Evolutionary conservation across 1,284 basidiomycete species (phyloP).

Genomic region (Xanthoconium separans): DNA sequence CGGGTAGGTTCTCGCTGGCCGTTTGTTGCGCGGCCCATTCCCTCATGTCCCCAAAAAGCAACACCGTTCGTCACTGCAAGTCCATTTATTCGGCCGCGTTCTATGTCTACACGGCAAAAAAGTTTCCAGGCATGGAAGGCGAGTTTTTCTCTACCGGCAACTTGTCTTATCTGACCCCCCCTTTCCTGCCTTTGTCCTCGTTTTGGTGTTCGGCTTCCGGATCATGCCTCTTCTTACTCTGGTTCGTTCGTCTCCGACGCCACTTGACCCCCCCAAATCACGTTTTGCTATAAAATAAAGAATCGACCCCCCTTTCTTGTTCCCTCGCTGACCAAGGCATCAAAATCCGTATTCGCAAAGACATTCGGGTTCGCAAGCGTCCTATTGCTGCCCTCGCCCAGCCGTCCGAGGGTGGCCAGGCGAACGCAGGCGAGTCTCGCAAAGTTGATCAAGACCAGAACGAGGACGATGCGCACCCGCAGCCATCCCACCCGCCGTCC

Average conservation of each 20-base stretch:
- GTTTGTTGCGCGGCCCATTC: background rate
- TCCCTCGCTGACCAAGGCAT: slow-evolving; percentile 90
- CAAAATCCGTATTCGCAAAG: slow-evolving; percentile 90
- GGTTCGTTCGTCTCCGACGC: slow-evolving; percentile 6
- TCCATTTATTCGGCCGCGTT: slow-evolving; percentile 85
- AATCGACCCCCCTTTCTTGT: slow-evolving; percentile 85
- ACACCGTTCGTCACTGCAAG: slow-evolving; percentile 85
- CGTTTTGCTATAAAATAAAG: slow-evolving; percentile 49
- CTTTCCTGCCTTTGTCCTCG: slow-evolving; percentile 10
- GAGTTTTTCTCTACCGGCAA: slow-evolving; percentile 22
- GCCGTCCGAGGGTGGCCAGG: slow-evolving; percentile 36
- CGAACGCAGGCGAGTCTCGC: slow-evolving; percentile 14
- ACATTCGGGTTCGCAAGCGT: slow-evolving; percentile 77
- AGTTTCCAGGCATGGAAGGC: slow-evolving; percentile 94
- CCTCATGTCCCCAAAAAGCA: slow-evolving; percentile 41
- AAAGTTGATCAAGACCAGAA: slow-evolving; percentile 27
- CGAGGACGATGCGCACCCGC: slow-evolving; percentile 24
- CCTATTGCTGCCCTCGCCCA: slow-evolving; percentile 45
- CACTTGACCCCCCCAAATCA: background rate
- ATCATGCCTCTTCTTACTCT: slow-evolving; percentile 18
- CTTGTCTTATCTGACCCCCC: slow-evolving; percentile 25
- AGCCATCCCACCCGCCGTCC: slow-evolving; percentile 13
- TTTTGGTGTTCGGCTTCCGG: slow-evolving; percentile 13
- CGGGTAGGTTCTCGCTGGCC: slow-evolving; percentile 52
- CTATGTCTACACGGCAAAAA: slow-evolving; percentile 92